Evolutionary conservation across 1,284 basidiomycete species (phyloP), one percentile per base, ranked within the genome.

Genomic region (Xanthoconium separans): DNA sequence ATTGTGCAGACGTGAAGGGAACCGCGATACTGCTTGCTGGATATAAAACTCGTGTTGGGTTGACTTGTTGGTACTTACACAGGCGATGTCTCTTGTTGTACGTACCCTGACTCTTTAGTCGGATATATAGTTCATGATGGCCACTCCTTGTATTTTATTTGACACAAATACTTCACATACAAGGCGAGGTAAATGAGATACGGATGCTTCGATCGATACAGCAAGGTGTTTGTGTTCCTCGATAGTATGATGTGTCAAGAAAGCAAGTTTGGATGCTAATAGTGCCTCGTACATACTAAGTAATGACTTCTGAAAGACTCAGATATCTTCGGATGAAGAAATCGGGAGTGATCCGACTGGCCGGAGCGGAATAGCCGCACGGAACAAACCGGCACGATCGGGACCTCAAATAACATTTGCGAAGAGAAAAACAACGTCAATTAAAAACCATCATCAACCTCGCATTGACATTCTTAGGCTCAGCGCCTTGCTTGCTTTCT

Each of bases 301-400:
- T 31, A 10, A 12, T 11, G 13, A 31, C 13, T 13, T 11, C 12
- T 33, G 12, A 11, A 33, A 33, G 12, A 33, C 15, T 33, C 31
- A 13, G 6, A 11, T 11, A 13, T 34, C 33, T 16, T 15, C 33
- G 33, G 33, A 34, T 15, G 15, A 13, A 3, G 8, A 15, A 49
- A 46, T 52, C 44, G 53, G 60, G 15, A 46, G 4, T 12, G 2
- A n/a, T 55, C 66, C 56, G 65, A 68, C 69, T 68, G 68, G 70
- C 29, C 39, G 53, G 44, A 31, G 39, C 18, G 31, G 42, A n/a
- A 34, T 41, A n/a, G 8, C 41, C 44, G 16, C 41, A 6, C 66
- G 66, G 66, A 59, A 50, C 29, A 68, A 68, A 69, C 67, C 66
- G 66, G 66, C 48, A 44, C 45, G 57, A 56, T 67, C 68, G 66